phyloP scores from a whole-genome alignment of 202 grass and related monocot species.

The Miscanthus sacchariflorus region DNA sequence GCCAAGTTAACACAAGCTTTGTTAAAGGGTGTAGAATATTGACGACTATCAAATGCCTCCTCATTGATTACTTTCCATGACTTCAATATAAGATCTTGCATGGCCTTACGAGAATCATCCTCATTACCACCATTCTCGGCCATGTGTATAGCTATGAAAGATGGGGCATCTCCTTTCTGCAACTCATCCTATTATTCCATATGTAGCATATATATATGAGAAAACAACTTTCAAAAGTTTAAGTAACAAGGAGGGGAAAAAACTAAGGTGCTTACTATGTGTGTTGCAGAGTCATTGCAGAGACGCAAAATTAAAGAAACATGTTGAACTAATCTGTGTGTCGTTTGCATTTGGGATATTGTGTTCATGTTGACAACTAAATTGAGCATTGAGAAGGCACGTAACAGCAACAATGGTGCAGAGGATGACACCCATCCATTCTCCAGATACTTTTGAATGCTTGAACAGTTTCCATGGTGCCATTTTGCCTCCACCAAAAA shows the following conservation, averaged over 20 bases:
- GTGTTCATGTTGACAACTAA: not conserved
- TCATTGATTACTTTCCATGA: constrained; percentile 58
- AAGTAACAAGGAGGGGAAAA: not conserved
- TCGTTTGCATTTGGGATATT: not conserved
- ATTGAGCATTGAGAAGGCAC: constrained; percentile 26
- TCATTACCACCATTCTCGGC: constrained; percentile 33
- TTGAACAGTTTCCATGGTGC: constrained; percentile 30
- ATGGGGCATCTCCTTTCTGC: constrained; percentile 60
- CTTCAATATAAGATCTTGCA: constrained; percentile 41
- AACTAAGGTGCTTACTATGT: constrained; percentile 28
- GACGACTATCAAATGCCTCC: constrained; percentile 23
- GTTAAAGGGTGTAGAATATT: constrained; percentile 9
- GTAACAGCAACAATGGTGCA: constrained; percentile 32
- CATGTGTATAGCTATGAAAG: constrained; percentile 59
- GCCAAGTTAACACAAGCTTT: constrained; percentile 49
- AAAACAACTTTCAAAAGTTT: not conserved
- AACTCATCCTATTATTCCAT: constrained; percentile 43
- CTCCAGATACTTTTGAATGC: constrained; percentile 41
- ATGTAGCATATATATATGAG: not conserved
- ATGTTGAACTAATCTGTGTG: constrained; percentile 14
- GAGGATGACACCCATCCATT: constrained; percentile 52
- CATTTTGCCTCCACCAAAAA: constrained; percentile 57
- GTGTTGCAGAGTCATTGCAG: constrained; percentile 61
- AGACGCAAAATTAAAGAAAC: constrained; percentile 42
- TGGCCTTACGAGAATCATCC: constrained; percentile 44